Evolutionary conservation across 2,329 filamentous ascomycete species (phyloP), one percentile per base, ranked within the genome.

Genomic region (Cladophialophora exuberans): DNA sequence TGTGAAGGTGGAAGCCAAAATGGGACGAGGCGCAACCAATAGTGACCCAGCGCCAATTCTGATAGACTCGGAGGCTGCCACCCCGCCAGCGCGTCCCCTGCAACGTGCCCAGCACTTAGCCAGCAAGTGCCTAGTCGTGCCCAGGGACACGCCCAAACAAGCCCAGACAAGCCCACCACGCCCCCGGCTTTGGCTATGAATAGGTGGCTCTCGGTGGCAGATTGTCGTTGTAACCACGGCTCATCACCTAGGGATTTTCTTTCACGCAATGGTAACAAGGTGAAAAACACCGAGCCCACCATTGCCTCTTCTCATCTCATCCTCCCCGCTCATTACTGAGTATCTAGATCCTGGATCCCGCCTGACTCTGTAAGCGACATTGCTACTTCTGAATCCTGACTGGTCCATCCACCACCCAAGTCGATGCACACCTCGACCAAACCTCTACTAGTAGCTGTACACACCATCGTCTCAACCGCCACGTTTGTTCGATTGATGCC

Each of bases 21-120:
- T 54, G 57, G 52, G 54, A 50, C 42, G 46, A 55, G 46, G 20
- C 39, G 25, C 28, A 33, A 39, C 43, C 53, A 44, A 45, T 44
- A 39, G 46, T 33, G 33, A 25, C 23, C 23, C 2, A 35, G 44
- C 20, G 44, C n/a, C 10, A 22, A 28, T 35, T 36, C 26, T 38
- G 45, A 48, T 50, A 48, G 41, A 26, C 35, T 35, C 22, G 39
- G 26, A 42, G 42, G n/a, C n/a, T n/a, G n/a, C n/a, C n/a, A n/a
- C n/a, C n/a, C n/a, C n/a, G n/a, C n/a, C n/a, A n/a, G n/a, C n/a
- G n/a, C n/a, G n/a, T n/a, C n/a, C n/a, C n/a, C n/a, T n/a, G n/a
- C n/a, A n/a, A n/a, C n/a, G n/a, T n/a, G n/a, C n/a, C n/a, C n/a
- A n/a, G n/a, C n/a, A n/a, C n/a, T n/a, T n/a, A n/a, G n/a, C n/a